Base-by-base conservation (phyloP, 345 rosid genomes). In the Kernera saxatilis region DNA sequence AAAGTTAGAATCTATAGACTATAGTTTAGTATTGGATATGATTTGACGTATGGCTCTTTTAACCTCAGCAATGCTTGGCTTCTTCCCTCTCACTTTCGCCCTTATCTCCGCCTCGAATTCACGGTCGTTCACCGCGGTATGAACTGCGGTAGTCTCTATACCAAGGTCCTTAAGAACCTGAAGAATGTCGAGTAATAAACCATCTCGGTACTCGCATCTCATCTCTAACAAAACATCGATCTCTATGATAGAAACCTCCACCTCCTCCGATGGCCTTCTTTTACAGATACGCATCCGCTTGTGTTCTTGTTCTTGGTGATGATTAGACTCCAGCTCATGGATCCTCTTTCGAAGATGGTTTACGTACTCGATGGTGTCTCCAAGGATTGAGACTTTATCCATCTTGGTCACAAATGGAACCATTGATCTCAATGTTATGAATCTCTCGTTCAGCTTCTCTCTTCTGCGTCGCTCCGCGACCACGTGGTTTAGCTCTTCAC, bases 361-460 rank as follows among this genome's bases (percentile, higher is more conserved):
- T 78, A 95, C 84, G 67, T 92, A 95, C 79, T 90, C 96, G 1
- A 95, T 95, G 5, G 99, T 88, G 79, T 95, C 99, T 4, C 97
- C 99, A 6, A 95, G 72, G 62, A 95, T 92, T 2, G 99, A 95
- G 4, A 92, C 97, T 83, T 95, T 95, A 81, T 95, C 99, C 98
- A 95, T 90, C 70, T 95, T 92, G 10, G 98, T 92, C 39, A 95
- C 97, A 67, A 92, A 92, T 12, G 99, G 99, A 57, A 92, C 97
- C 17, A 95, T 73, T 4, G 99, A 90, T 70, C 98, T 75, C 37
- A 95, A 41, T 2, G 88, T 82, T 26, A 86, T 79, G 75, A 95
- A 95, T 74, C 95, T 74, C 84, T 95, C 92, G 54, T 95, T 95
- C 3, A 95, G 86, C 79, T 95, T 95, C 84, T 92, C 98, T 0